Evolutionary conservation across 2,329 filamentous ascomycete species (phyloP).

Genomic region (Drechslera avenae): DNA sequence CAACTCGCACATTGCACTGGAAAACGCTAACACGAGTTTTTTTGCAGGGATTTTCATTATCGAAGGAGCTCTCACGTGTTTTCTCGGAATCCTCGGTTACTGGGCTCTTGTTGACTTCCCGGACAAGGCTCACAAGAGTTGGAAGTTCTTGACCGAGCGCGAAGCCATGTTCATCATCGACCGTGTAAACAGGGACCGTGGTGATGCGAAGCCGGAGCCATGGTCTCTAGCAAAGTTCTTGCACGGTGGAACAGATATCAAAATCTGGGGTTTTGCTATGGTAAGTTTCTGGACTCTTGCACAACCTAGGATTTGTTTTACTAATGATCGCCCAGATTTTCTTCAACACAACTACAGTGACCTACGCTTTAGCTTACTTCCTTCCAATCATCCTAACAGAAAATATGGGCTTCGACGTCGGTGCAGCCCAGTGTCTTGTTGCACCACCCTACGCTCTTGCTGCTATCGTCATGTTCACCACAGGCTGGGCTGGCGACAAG

Average conservation of each 20-base stretch:
- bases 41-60: slow-evolving; percentile 53
- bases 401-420: slow-evolving; percentile 68
- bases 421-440: slow-evolving; percentile 69
- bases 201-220: slow-evolving; percentile 56
- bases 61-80: slow-evolving; percentile 49
- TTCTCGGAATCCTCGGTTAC: slow-evolving; percentile 49
- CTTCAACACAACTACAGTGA: slow-evolving; percentile 70
- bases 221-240: slow-evolving; percentile 58
- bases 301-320: neutral
- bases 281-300: slow-evolving; percentile 17
- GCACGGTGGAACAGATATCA: slow-evolving; percentile 54
- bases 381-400: slow-evolving; percentile 72
- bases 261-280: slow-evolving; percentile 61
- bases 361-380: slow-evolving; percentile 79
- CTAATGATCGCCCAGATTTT: slow-evolving; percentile 50
- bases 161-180: slow-evolving; percentile 58
- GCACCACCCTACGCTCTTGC: slow-evolving; percentile 54
- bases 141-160: slow-evolving; percentile 52
- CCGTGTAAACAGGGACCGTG: slow-evolving; percentile 59
- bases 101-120: slow-evolving; percentile 55
- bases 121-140: slow-evolving; percentile 50
- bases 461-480: slow-evolving; percentile 53
- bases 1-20: slow-evolving; percentile 10
- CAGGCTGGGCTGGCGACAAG: slow-evolving; percentile 69
- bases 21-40: slow-evolving; percentile 37